Conservation (phyloP, 768 basidiomycete genomes). For the Psilocybe tampanensis region DNA sequence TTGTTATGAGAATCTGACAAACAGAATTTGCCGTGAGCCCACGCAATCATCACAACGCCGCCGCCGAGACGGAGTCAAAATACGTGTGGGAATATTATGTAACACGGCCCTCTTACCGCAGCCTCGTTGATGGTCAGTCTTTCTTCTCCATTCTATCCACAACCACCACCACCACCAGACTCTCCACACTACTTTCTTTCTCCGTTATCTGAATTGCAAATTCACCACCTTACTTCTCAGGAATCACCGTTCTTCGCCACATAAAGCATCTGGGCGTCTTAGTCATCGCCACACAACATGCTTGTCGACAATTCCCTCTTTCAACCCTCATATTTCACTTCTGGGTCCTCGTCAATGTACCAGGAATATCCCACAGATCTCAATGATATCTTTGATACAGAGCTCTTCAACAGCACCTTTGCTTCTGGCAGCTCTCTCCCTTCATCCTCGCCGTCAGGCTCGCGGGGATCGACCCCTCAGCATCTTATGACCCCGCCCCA, state of each 20-base stretch:
- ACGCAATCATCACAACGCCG: constrained; percentile 5
- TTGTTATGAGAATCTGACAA: not conserved
- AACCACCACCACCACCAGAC: constrained; percentile 3
- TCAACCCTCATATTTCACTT: constrained; percentile 23
- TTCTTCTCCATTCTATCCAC: constrained; percentile 3
- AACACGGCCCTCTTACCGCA: not conserved
- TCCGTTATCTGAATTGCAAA: not conserved
- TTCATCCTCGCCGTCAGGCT: constrained; percentile 41
- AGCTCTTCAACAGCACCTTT: constrained; percentile 45
- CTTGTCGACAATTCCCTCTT: constrained; percentile 24
- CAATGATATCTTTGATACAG: constrained; percentile 69
- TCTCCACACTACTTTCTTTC: not conserved
- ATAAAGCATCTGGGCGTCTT: constrained; percentile 1
- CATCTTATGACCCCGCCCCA: constrained; percentile 51
- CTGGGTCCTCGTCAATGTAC: constrained; percentile 12
- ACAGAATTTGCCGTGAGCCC: not conserved
- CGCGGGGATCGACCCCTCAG: constrained; percentile 46
- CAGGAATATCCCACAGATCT: constrained; percentile 38
- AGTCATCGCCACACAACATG: constrained; percentile 16
- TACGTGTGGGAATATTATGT: not conserved
- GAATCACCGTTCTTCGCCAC: not conserved
- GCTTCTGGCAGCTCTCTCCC: constrained; percentile 24
- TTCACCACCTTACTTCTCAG: not conserved
- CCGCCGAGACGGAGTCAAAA: constrained; percentile 3
- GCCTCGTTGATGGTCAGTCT: not conserved